Conservation (phyloP, 2,329 filamentous ascomycete species). For the Massarina eburnea region DNA sequence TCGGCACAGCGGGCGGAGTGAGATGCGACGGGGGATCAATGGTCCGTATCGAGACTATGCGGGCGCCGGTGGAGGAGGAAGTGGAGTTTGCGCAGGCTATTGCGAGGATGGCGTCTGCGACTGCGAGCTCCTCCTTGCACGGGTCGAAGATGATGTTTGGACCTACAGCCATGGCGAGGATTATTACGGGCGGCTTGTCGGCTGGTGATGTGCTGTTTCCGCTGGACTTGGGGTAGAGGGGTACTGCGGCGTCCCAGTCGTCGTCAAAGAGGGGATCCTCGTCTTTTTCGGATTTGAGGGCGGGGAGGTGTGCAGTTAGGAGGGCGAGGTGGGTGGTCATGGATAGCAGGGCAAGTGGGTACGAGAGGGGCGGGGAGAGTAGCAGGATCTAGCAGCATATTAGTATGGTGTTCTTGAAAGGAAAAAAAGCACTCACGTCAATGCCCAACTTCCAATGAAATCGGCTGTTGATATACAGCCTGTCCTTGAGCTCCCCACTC, state of each 20-base stretch:
- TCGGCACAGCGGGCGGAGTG: conserved; percentile 52
- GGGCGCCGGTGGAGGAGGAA: conserved; percentile 26
- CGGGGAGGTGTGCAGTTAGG: conserved; percentile 80
- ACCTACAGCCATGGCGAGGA: conserved; percentile 84
- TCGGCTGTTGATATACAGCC: conserved; percentile 81
- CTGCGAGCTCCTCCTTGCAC: conserved; percentile 84
- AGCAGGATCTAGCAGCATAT: conserved; percentile 69
- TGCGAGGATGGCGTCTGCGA: conserved; percentile 86
- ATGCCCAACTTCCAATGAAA: conserved; percentile 98
- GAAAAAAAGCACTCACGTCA: conserved; percentile 65
- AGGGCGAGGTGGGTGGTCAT: conserved; percentile 93
- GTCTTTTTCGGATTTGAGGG: conserved; percentile 83
- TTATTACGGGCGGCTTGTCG: conserved; percentile 76
- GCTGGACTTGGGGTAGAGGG: conserved; percentile 66
- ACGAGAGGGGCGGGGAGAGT: conserved; percentile 89
- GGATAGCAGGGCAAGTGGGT: conserved; percentile 88
- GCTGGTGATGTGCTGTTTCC: conserved; percentile 25
- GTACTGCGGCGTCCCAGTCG: conserved; percentile 85
- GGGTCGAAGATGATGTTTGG: conserved; percentile 94
- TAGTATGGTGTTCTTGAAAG: conserved; percentile 2
- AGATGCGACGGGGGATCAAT: conserved; percentile 54
- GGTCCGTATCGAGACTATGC: conserved; percentile 49
- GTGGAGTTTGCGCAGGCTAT: conserved; percentile 66
- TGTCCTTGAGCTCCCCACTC: conserved; percentile 65
- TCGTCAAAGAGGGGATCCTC: conserved; percentile 98